Evolutionary conservation across 805 yeast species (phyloP).

Genomic region (Kodamaea lidongshanica): DNA sequence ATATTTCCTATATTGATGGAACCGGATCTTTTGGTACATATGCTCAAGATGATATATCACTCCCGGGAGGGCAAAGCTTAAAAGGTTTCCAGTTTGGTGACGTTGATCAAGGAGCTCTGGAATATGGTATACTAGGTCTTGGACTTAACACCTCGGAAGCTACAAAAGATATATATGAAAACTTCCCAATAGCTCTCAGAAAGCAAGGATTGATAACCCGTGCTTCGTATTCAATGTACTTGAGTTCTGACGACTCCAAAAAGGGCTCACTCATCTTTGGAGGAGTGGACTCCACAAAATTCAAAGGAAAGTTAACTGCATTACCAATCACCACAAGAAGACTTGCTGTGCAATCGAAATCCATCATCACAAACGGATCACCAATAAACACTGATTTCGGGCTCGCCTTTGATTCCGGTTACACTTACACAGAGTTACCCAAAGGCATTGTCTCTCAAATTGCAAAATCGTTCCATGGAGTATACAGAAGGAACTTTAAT

Average conservation of each 20-base stretch:
- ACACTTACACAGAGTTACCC: conserved; percentile 6
- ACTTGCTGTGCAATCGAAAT: conserved; percentile 4
- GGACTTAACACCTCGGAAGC: conserved; percentile 5
- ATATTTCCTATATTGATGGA: conserved; percentile 6
- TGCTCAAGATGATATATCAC: conserved; percentile 5
- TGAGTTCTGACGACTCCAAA: conserved; percentile 7
- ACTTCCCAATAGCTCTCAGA: conserved; percentile 10
- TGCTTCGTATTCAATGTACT: conserved; percentile 13
- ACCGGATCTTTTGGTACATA: conserved; percentile 6
- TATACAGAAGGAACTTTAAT: not conserved
- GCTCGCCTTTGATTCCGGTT: conserved; percentile 9
- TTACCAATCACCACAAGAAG: conserved; percentile 1
- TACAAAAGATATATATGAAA: conserved; percentile 5
- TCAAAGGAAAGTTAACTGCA: conserved; percentile 7
- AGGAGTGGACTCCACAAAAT: conserved; percentile 16
- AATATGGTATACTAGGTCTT: conserved; percentile 8
- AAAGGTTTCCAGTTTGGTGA: conserved; percentile 7
- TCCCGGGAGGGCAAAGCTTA: conserved; percentile 6
- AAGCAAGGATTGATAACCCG: conserved; percentile 8
- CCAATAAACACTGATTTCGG: conserved; percentile 1
- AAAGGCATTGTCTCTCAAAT: conserved; percentile 1
- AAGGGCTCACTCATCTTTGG: conserved; percentile 17
- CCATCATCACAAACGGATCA: conserved; percentile 2
- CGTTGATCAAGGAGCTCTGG: conserved; percentile 3
- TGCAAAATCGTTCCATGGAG: conserved; percentile 2